phyloP scores from a whole-genome alignment of 2,329 filamentous ascomycete genomes.

The Fusarium mexicanum region DNA sequence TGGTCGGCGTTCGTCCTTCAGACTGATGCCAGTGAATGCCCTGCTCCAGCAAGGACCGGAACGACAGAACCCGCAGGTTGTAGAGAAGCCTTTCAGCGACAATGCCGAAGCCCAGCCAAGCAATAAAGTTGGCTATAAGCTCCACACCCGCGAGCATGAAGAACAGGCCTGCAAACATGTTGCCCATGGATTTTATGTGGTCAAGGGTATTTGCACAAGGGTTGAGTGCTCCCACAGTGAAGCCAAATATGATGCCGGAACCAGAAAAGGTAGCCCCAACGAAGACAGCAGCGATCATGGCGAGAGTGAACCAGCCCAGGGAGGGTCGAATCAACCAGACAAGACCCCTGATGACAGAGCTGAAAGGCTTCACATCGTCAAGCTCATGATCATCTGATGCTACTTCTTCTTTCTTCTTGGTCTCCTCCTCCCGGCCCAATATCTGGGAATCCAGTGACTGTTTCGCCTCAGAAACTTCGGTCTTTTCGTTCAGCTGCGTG shows the following conservation, averaged over 20 bases:
- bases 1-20: neutral
- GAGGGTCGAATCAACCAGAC: conserved; percentile 52
- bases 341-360: conserved; percentile 50
- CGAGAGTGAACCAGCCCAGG: conserved; percentile 51
- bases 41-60: neutral
- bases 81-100: conserved; percentile 62
- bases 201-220: conserved; percentile 53
- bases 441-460: neutral
- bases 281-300: conserved; percentile 56
- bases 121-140: conserved; percentile 64
- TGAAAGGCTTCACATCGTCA: conserved; percentile 51
- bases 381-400: conserved; percentile 47
- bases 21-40: neutral
- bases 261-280: conserved; percentile 64
- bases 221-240: conserved; percentile 56
- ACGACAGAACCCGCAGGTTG: neutral
- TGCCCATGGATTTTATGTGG: conserved; percentile 48
- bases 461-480: conserved; percentile 13
- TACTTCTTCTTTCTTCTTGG: conserved; percentile 32
- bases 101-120: conserved; percentile 59
- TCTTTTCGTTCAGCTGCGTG: conserved; percentile 13
- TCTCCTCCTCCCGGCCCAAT: neutral
- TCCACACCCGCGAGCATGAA: conserved; percentile 61
- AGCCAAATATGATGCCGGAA: conserved; percentile 62
- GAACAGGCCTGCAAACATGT: conserved; percentile 65